Evolutionary conservation across 1,139 yeast genomes (phyloP).

Genomic region (Pichia norvegensis): DNA sequence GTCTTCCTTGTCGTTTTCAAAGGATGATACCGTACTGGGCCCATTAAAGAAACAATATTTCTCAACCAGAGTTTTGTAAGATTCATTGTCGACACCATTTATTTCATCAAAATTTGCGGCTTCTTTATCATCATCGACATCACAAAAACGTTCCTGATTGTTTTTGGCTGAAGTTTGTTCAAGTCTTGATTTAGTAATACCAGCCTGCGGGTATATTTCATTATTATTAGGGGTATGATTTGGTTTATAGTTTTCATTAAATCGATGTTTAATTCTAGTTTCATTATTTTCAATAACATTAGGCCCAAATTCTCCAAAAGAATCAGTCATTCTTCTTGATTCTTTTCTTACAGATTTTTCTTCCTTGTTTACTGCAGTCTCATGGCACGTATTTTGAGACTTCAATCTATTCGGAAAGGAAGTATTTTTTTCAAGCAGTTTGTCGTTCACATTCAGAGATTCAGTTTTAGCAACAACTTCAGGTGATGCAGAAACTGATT

Average conservation of each 20-base stretch:
- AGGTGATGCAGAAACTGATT: conserved; percentile 2
- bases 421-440: too few species aligned
- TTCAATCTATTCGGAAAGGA: too few species aligned
- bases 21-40: conserved; percentile 26
- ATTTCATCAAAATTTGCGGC: background rate
- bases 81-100: conserved; percentile 23
- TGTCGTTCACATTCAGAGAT: too few species aligned
- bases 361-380: too few species aligned
- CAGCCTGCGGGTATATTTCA: background rate
- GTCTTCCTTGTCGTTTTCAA: conserved; percentile 17
- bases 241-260: too few species aligned
- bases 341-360: too few species aligned
- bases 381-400: too few species aligned
- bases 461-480: background rate
- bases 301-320: too few species aligned
- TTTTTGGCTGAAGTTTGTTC: background rate
- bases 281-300: too few species aligned
- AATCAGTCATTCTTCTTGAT: too few species aligned
- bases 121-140: too few species aligned
- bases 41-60: conserved; percentile 61
- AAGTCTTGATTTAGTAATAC: background rate
- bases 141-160: too few species aligned
- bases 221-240: background rate
- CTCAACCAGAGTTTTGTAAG: conserved; percentile 62
- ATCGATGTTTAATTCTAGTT: background rate